phyloP scores from a whole-genome alignment of 345 rosid genomes.

The Noccaea caerulescens region DNA sequence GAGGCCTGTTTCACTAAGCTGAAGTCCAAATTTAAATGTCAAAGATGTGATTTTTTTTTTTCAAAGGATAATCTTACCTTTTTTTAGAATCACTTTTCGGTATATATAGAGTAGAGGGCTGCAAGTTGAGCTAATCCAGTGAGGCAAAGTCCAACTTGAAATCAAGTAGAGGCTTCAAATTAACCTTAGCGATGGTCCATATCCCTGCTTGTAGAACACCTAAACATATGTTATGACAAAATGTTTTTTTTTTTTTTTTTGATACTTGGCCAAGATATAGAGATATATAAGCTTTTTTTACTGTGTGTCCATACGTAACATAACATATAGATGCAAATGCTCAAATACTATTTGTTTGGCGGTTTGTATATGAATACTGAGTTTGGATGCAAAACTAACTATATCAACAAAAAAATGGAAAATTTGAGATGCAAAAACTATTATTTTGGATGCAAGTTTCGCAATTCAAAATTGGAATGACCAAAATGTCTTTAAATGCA shows the following conservation, averaged over 20 bases:
- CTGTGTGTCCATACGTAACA: too few species aligned
- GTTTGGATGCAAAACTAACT: too few species aligned
- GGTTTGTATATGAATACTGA: too few species aligned
- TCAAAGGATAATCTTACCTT: slow-evolving; percentile 2
- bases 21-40: background rate
- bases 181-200: slow-evolving; percentile 1
- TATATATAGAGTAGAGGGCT: slow-evolving; percentile 1
- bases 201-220: slow-evolving; percentile 4
- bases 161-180: slow-evolving; percentile 29
- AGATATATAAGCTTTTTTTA: background rate
- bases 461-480: too few species aligned
- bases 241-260: background rate
- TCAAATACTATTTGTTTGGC: too few species aligned
- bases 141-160: slow-evolving; percentile 18
- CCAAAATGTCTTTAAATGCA: too few species aligned
- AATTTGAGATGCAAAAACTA: too few species aligned
- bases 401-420: too few species aligned
- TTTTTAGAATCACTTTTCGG: background rate
- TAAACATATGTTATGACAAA: background rate
- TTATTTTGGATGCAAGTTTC: too few species aligned
- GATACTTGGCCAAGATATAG: background rate
- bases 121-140: slow-evolving; percentile 26
- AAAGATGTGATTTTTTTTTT: background rate
- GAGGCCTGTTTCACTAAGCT: slow-evolving; percentile 18
- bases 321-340: too few species aligned